Conservation (phyloP, 2,329 filamentous ascomycete genomes). For the Pleurostoma richardsiae region DNA sequence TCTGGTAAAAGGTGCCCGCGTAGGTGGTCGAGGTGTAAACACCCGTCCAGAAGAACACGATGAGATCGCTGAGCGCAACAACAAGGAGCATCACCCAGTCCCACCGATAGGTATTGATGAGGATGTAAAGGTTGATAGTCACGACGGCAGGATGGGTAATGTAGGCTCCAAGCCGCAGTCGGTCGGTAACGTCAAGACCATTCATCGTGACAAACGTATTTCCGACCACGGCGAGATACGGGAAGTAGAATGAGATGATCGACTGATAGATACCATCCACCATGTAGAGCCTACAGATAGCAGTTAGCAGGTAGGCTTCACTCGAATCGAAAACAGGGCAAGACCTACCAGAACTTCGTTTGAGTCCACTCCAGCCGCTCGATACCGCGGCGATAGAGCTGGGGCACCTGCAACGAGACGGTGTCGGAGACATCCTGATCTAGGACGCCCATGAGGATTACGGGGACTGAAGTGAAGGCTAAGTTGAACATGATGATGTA, state of each 20-base stretch:
- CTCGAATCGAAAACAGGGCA: not conserved
- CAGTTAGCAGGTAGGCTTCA: constrained; percentile 19
- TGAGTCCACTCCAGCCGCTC: constrained; percentile 96
- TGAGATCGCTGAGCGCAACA: constrained; percentile 72
- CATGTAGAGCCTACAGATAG: constrained; percentile 74
- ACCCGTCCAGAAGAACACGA: constrained; percentile 95
- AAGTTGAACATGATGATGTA: constrained; percentile 97
- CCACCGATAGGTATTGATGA: constrained; percentile 97
- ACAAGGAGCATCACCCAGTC: constrained; percentile 92
- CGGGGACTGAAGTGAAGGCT: constrained; percentile 90
- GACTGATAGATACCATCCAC: constrained; percentile 92
- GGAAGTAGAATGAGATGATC: constrained; percentile 87
- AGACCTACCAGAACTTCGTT: constrained; percentile 83
- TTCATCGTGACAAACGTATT: constrained; percentile 66
- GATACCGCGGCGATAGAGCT: constrained; percentile 92
- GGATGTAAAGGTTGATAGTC: constrained; percentile 88
- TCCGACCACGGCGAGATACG: constrained; percentile 70
- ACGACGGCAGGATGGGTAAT: constrained; percentile 79
- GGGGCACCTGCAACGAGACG: constrained; percentile 88
- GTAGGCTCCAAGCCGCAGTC: constrained; percentile 80
- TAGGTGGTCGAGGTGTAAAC: constrained; percentile 60
- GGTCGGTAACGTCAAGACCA: constrained; percentile 73
- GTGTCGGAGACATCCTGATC: constrained; percentile 96
- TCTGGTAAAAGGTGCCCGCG: constrained; percentile 62
- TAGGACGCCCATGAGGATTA: constrained; percentile 92